Conservation (phyloP, 495 filamentous ascomycete genomes). For the Jackrogersella multiformis region DNA sequence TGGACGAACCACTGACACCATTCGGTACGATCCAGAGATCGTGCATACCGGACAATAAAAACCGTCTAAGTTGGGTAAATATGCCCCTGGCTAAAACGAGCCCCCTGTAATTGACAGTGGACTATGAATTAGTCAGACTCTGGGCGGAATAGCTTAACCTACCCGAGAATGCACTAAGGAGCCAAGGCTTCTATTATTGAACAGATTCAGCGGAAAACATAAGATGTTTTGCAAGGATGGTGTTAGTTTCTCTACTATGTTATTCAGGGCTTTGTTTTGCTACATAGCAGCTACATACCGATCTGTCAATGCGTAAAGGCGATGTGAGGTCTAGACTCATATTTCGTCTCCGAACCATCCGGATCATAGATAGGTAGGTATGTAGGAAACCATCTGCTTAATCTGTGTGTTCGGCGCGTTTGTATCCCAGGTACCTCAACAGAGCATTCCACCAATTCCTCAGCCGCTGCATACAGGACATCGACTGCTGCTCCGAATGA, state of each 20-base stretch:
- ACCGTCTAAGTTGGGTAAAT: not conserved
- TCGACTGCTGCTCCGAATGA: not conserved
- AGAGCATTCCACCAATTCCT: slow-evolving; percentile 14
- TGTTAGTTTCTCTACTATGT: not conserved
- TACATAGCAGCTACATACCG: not conserved
- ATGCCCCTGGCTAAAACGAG: slow-evolving; percentile 36
- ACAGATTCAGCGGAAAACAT: not conserved
- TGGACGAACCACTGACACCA: slow-evolving; percentile 32
- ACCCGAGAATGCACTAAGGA: too few relatives aligned
- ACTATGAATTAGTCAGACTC: slow-evolving; percentile 21
- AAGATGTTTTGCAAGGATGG: not conserved
- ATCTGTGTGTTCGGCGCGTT: not conserved
- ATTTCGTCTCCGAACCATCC: not conserved
- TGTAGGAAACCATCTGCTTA: not conserved
- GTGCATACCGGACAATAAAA: slow-evolving; percentile 23
- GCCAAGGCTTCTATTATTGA: too few relatives aligned
- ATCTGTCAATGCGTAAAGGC: not conserved
- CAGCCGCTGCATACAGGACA: not conserved
- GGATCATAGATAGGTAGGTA: too few relatives aligned
- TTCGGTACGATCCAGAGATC: slow-evolving; percentile 37
- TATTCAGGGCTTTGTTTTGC: not conserved
- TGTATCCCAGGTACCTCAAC: not conserved
- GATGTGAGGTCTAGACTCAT: not conserved
- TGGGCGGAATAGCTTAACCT: slow-evolving; percentile 17
- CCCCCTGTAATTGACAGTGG: slow-evolving; percentile 18